Evolutionary conservation across 768 basidiomycete species (phyloP).

Genomic region (Boletus vermiculosoides): DNA sequence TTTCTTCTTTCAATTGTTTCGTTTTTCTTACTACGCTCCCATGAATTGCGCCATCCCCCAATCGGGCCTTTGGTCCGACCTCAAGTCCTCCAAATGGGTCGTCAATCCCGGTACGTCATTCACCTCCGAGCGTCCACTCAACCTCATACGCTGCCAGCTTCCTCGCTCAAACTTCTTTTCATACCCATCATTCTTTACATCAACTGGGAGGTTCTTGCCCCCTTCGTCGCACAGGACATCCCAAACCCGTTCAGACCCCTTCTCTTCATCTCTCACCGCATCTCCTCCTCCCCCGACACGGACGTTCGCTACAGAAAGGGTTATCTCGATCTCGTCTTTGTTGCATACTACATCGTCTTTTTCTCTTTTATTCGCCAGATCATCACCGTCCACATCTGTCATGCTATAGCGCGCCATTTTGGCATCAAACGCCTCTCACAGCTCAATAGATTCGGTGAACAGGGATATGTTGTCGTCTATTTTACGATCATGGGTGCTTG

Average conservation of each 20-base stretch:
- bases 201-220: constrained; percentile 59
- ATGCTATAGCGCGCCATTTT: constrained; percentile 65
- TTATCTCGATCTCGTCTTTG: constrained; percentile 72
- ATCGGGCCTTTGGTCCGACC: constrained; percentile 45
- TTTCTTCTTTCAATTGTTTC: not conserved
- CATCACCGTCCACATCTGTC: constrained; percentile 61
- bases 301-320: constrained; percentile 71
- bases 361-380: constrained; percentile 86
- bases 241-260: constrained; percentile 74
- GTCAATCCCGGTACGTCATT: constrained; percentile 56
- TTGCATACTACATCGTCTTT: constrained; percentile 81
- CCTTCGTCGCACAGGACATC: constrained; percentile 45
- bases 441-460: constrained; percentile 86
- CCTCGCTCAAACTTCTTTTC: constrained; percentile 65
- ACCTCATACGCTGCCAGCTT: constrained; percentile 37
- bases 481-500: constrained; percentile 66
- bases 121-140: not conserved
- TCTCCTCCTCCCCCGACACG: constrained; percentile 49
- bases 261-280: constrained; percentile 68
- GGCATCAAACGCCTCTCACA: constrained; percentile 69
- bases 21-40: not conserved
- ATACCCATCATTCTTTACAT: constrained; percentile 58
- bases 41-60: not conserved
- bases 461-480: constrained; percentile 84
- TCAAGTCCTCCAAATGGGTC: constrained; percentile 64